Conservation (phyloP, 2,329 filamentous ascomycete species). For the Xylariaceae sp. region DNA sequence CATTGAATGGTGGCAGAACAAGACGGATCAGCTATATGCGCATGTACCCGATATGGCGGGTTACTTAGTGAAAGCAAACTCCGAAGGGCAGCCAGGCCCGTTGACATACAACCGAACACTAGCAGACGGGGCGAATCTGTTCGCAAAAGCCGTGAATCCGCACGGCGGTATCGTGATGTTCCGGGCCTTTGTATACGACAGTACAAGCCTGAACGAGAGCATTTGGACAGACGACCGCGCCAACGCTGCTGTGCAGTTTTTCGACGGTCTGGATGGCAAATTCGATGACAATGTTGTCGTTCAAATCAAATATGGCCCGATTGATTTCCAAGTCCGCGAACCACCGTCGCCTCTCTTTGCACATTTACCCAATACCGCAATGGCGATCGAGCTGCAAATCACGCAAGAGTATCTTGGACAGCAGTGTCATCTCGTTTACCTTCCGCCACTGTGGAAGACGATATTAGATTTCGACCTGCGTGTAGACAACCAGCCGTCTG, state of each 20-base stretch:
- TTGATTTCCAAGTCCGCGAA: constrained; percentile 71
- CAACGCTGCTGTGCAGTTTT: constrained; percentile 66
- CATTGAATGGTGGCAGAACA: constrained; percentile 58
- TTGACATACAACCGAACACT: constrained; percentile 67
- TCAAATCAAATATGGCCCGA: constrained; percentile 71
- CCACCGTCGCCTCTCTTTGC: constrained; percentile 62
- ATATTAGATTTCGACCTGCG: constrained; percentile 65
- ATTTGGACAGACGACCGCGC: constrained; percentile 66
- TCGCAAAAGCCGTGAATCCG: constrained; percentile 54
- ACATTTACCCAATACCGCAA: constrained; percentile 39
- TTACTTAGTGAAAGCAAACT: constrained; percentile 68
- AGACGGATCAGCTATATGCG: constrained; percentile 56
- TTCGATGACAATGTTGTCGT: constrained; percentile 69
- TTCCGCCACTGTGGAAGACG: constrained; percentile 65
- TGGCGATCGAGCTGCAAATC: constrained; percentile 62
- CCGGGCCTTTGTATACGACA: constrained; percentile 68
- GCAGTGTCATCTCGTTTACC: constrained; percentile 64
- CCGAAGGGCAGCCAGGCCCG: constrained; percentile 68
- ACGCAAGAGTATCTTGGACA: constrained; percentile 69
- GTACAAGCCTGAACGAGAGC: constrained; percentile 45
- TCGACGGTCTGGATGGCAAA: constrained; percentile 57
- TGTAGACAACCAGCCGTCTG: constrained; percentile 52
- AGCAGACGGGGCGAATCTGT: constrained; percentile 64
- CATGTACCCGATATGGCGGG: constrained; percentile 64
- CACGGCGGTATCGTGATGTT: constrained; percentile 65